Evolutionary conservation across 1,139 yeast species (phyloP), one percentile per base, ranked within the genome.

Genomic region (Saccharomyces hybrid): DNA sequence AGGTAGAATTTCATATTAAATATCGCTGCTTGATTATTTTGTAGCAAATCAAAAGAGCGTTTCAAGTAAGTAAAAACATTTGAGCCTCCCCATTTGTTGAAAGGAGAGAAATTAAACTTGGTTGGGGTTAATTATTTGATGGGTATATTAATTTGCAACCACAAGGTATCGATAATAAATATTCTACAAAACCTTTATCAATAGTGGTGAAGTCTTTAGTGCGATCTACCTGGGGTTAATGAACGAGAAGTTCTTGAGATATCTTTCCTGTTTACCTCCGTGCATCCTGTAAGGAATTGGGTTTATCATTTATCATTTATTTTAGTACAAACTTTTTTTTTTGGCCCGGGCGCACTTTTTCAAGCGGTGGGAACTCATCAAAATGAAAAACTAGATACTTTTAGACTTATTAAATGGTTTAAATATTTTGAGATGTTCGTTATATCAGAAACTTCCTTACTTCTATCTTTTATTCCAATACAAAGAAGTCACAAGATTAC

Each of bases 401-500:
- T 11, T 38, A 38, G 20, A 9, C 25, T 16, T 16, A 11, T 38
- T 8, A 11, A 5, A 14, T 38, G 6, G 13, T 11, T 38, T 23
- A 20, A 20, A 38, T 38, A 38, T 38, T 20, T 38, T 9, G 6
- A 20, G 25, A 4, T 38, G 25, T 2, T 47, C 16, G 7, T 14
- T 14, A 11, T 46, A 23, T 32, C 46, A 16, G 25, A 46, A 41
- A 8, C 8, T 26, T 26, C 25, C 25, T 23, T 23, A 23, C 25
- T 23, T 23, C 25, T 23, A 23, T 23, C 25, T 23, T 23, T 23
- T 23, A 23, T 23, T 23, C 25, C 25, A 23, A 23, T 4, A 9
- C 44, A 28, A 57, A 38, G 25, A 38, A 9, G 16, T 11, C 44
- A 20, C 44, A 38, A 38, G 44, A 38, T 38, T 38, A 38, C 64